These are phyloP conservation scores for Vaccinium darrowii DNA, from an alignment of 148 eudicot genomes.

Conservation along the genomic window DNA sequence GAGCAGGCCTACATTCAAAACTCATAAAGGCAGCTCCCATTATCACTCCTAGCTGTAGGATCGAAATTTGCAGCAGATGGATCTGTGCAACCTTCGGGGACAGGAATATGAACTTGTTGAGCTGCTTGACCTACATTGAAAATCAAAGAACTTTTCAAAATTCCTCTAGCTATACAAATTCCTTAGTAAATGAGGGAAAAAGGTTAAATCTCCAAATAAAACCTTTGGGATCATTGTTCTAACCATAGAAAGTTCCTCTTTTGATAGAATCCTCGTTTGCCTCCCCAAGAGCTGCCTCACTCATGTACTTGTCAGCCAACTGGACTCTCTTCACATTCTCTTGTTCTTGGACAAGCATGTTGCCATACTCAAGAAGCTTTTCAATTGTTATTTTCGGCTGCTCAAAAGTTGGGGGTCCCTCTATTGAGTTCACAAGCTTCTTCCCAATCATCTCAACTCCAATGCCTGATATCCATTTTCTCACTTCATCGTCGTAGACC, in stretches of 20 bases:
- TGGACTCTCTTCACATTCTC: conserved; percentile 43
- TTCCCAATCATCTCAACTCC: conserved; percentile 34
- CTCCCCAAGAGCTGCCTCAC: conserved; percentile 34
- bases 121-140: conserved; percentile 10
- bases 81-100: conserved; percentile 30
- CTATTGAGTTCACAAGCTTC: conserved; percentile 41
- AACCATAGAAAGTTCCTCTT: conserved; percentile 34
- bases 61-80: conserved; percentile 23
- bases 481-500: conserved; percentile 39
- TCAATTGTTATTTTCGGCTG: conserved; percentile 30
- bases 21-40: conserved; percentile 25
- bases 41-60: conserved; percentile 35
- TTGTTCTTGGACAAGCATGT: conserved; percentile 37
- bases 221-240: conserved; percentile 9
- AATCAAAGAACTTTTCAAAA: not conserved
- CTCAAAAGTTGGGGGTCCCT: conserved; percentile 33
- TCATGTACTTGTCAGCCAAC: conserved; percentile 33
- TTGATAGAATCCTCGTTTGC: conserved; percentile 32
- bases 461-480: conserved; percentile 34
- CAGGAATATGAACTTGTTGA: conserved; percentile 18
- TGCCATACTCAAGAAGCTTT: conserved; percentile 33
- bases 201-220: not conserved
- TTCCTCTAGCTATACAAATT: not conserved
- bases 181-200: not conserved
- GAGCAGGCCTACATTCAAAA: conserved; percentile 9